Evolutionary conservation across 176 grass and related monocot genomes (phyloP).

Genomic region (Thalia dealbata): DNA sequence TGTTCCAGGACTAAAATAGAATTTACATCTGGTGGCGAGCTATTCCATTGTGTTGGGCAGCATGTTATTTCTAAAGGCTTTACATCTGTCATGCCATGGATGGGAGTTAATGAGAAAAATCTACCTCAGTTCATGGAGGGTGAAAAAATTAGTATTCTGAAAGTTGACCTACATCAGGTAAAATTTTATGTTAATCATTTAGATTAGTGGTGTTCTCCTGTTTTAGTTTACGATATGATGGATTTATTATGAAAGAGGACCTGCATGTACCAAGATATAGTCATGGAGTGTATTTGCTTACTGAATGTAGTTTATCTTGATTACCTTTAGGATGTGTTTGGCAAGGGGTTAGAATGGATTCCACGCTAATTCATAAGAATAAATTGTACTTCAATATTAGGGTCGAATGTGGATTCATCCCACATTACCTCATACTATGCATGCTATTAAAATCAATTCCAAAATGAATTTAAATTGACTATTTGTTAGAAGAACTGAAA

Average conservation of each 20-base stretch:
- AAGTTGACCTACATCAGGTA: slow-evolving; percentile 90
- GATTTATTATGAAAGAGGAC: neutral
- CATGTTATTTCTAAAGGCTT: slow-evolving; percentile 76
- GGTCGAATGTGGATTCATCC: no score
- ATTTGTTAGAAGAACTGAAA: neutral
- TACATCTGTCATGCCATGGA: slow-evolving; percentile 97
- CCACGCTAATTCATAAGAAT: no score
- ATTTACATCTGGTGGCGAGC: slow-evolving; percentile 68
- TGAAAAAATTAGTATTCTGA: slow-evolving; percentile 49
- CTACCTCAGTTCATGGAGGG: slow-evolving; percentile 63
- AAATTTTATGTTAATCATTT: neutral
- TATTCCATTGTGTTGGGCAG: slow-evolving; percentile 63
- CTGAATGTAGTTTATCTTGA: neutral
- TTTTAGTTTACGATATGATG: neutral
- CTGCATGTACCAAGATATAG: neutral
- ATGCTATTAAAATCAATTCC: neutral
- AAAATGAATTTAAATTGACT: neutral
- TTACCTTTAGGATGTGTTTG: neutral
- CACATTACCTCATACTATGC: no score
- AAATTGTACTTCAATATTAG: no score
- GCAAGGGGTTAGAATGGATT: no score
- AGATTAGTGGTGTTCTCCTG: neutral
- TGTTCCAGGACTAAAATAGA: slow-evolving; percentile 62
- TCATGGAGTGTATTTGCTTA: neutral
- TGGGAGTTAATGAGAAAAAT: slow-evolving; percentile 68